These are phyloP conservation scores for Xylaria multiplex DNA, from an alignment of 2,329 filamentous ascomycete species.

Conservation along the genomic window DNA sequence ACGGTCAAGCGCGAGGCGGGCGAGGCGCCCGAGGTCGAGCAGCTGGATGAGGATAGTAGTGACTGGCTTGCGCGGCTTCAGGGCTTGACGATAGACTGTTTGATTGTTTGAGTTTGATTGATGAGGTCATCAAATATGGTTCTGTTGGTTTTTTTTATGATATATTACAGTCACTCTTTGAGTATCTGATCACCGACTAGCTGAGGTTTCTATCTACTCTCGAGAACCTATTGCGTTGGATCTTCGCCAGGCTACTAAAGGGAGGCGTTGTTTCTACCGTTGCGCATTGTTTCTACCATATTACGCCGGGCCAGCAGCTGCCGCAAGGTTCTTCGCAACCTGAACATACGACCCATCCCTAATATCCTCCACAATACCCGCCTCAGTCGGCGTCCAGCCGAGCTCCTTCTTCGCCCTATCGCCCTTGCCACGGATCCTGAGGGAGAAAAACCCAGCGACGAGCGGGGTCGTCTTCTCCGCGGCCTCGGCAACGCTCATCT, in stretches of 20 bases:
- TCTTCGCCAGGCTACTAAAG: not conserved
- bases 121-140: not conserved
- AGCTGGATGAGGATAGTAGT: constrained; percentile 11
- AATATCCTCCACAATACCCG: constrained; percentile 33
- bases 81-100: constrained; percentile 56
- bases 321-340: constrained; percentile 25
- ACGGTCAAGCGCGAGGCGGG: not conserved
- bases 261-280: not conserved
- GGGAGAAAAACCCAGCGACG: constrained; percentile 22
- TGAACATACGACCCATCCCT: constrained; percentile 32
- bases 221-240: not conserved
- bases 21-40: constrained; percentile 33
- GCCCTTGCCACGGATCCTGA: constrained; percentile 24
- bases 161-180: not conserved
- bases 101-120: constrained; percentile 54
- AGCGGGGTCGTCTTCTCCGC: constrained; percentile 18
- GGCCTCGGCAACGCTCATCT: constrained; percentile 40
- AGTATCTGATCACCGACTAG: not conserved
- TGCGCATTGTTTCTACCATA: not conserved
- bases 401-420: constrained; percentile 33
- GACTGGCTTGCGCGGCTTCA: constrained; percentile 57
- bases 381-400: constrained; percentile 29
- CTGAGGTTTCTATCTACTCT: not conserved
- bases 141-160: too few species aligned
- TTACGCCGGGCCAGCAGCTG: not conserved